phyloP scores from a whole-genome alignment of 2,329 filamentous ascomycete genomes.

The Fusarium incarnatum region DNA sequence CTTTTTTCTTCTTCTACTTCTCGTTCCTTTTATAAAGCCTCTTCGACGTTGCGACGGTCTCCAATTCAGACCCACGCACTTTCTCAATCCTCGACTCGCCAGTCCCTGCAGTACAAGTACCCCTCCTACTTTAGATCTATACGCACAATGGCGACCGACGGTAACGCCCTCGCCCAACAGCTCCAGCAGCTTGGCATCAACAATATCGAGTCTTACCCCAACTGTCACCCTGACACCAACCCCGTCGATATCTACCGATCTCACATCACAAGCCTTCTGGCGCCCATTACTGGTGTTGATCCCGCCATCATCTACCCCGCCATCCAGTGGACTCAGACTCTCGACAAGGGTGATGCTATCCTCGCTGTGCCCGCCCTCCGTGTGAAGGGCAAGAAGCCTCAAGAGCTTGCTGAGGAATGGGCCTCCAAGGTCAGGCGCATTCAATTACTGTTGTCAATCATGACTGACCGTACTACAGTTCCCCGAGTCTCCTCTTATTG shows the following conservation, averaged over 20 bases:
- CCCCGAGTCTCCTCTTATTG: conserved; percentile 78
- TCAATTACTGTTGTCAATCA: neutral
- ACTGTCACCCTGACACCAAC: conserved; percentile 75
- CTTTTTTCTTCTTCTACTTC: conserved; percentile 40
- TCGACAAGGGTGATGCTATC: conserved; percentile 86
- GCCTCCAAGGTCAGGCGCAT: conserved; percentile 62
- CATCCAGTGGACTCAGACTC: conserved; percentile 80
- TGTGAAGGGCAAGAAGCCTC: conserved; percentile 76
- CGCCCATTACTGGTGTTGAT: conserved; percentile 77
- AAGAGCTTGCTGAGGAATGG: conserved; percentile 72
- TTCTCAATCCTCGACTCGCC: conserved; percentile 11
- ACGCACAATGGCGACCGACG: conserved; percentile 38
- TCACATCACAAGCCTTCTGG: conserved; percentile 77
- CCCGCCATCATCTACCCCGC: conserved; percentile 77
- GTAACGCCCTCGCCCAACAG: conserved; percentile 44
- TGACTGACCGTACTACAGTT: conserved; percentile 61
- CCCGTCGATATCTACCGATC: conserved; percentile 83
- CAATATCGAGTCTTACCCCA: conserved; percentile 57
- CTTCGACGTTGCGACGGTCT: conserved; percentile 23
- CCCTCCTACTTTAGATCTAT: conserved; percentile 17
- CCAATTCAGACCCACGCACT: conserved; percentile 7
- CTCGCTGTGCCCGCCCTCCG: conserved; percentile 83
- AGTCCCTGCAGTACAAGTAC: conserved; percentile 14
- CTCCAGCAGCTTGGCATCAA: conserved; percentile 42
- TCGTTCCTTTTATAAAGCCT: conserved; percentile 15